Evolutionary conservation across 352 stramenopile genomes (phyloP).

Genomic region (Pythium utonaiense): DNA sequence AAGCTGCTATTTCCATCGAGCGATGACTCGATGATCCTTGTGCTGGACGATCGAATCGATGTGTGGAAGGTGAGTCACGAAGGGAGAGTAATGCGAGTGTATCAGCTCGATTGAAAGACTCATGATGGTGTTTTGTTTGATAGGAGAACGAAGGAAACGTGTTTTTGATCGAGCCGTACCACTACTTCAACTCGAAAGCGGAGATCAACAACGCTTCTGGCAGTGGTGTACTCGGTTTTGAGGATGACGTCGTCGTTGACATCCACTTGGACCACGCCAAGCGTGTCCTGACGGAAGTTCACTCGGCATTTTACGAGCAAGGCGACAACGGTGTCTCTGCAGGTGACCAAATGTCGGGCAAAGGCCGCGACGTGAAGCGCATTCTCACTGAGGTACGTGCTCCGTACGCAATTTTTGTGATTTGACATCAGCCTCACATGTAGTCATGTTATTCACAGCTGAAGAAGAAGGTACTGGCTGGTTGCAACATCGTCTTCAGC

Average conservation of each 20-base stretch:
- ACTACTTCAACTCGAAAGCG: slow-evolving; percentile 75
- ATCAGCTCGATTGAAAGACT: too few species aligned
- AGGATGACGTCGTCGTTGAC: slow-evolving; percentile 36
- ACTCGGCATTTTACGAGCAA: slow-evolving; percentile 53
- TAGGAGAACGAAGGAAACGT: slow-evolving; percentile 84
- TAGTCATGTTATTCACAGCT: slow-evolving; percentile 31
- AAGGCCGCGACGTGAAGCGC: slow-evolving; percentile 61
- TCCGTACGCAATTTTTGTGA: background rate
- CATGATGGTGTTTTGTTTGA: too few species aligned
- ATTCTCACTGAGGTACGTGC: slow-evolving; percentile 54
- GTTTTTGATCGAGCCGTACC: slow-evolving; percentile 83
- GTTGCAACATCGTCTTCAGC: slow-evolving; percentile 76
- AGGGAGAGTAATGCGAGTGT: too few species aligned
- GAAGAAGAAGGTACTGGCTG: slow-evolving; percentile 62
- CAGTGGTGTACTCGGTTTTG: slow-evolving; percentile 36
- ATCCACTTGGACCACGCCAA: slow-evolving; percentile 52
- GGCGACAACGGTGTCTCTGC: slow-evolving; percentile 45
- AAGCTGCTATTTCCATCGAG: slow-evolving; percentile 85
- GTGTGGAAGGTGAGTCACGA: slow-evolving; percentile 57
- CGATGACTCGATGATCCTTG: slow-evolving; percentile 86
- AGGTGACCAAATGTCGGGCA: slow-evolving; percentile 69
- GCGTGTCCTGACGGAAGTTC: slow-evolving; percentile 60
- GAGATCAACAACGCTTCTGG: slow-evolving; percentile 86
- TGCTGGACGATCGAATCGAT: slow-evolving; percentile 82
- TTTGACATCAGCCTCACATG: background rate